Evolutionary conservation across 1,284 basidiomycete species (phyloP).

Genomic region (Schizophyllum commune): DNA sequence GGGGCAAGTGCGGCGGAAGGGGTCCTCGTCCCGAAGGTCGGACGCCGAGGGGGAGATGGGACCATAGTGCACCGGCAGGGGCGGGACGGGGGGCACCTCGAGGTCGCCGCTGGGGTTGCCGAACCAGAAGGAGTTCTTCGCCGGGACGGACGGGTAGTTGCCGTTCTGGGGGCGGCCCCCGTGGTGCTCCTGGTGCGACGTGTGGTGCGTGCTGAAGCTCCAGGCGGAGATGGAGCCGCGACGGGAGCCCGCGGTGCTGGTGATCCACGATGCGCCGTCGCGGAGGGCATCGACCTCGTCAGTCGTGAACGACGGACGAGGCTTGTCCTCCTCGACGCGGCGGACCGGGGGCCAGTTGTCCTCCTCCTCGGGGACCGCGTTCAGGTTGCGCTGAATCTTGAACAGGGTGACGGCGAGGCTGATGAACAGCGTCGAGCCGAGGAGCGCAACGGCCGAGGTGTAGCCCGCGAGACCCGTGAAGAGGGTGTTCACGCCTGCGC

Average conservation of each 20-base stretch:
- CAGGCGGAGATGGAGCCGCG: slow-evolving; percentile 55
- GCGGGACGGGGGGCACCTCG: slow-evolving; percentile 53
- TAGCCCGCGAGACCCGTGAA: slow-evolving; percentile 57
- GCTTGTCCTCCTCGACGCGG: slow-evolving; percentile 37
- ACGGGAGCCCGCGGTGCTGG: slow-evolving; percentile 50
- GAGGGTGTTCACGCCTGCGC: slow-evolving; percentile 40
- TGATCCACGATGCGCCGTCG: slow-evolving; percentile 70
- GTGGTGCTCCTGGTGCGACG: slow-evolving; percentile 17
- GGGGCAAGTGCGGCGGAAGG: slow-evolving; percentile 46
- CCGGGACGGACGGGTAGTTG: slow-evolving; percentile 39
- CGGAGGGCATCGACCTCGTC: slow-evolving; percentile 62
- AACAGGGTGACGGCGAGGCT: slow-evolving; percentile 52
- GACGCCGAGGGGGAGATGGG: slow-evolving; percentile 34
- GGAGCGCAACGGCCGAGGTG: slow-evolving; percentile 39
- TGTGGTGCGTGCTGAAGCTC: slow-evolving; percentile 63
- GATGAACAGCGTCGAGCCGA: slow-evolving; percentile 44
- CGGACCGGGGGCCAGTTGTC: slow-evolving; percentile 51
- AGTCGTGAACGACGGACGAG: slow-evolving; percentile 52
- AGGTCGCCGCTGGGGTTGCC: slow-evolving; percentile 32
- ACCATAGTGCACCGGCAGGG: slow-evolving; percentile 50
- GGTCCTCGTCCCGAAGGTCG: slow-evolving; percentile 45
- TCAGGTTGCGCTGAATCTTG: slow-evolving; percentile 55
- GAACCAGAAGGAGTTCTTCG: slow-evolving; percentile 58
- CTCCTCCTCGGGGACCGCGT: slow-evolving; percentile 37
- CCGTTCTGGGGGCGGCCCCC: slow-evolving; percentile 31